These are phyloP conservation scores for Raphanus raphanistrum DNA, from an alignment of 345 rosid species.

Conservation along the genomic window DNA sequence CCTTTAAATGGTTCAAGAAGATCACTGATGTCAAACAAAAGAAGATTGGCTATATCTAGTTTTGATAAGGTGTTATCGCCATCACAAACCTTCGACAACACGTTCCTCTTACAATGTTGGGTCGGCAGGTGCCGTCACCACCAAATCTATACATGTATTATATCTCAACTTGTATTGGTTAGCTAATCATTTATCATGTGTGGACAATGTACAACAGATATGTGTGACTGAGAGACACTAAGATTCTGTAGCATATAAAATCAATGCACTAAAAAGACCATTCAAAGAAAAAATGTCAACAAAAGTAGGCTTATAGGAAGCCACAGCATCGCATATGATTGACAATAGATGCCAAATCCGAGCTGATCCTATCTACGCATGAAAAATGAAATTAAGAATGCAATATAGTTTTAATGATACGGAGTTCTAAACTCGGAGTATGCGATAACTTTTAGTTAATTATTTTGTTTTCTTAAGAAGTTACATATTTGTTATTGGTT, in stretches of 20 bases:
- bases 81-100: not conserved
- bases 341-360: not conserved
- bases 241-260: slow-evolving; percentile 19
- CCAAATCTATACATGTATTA: not conserved
- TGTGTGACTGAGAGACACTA: not conserved
- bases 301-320: slow-evolving; percentile 13
- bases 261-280: slow-evolving; percentile 13
- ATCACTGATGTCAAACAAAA: not conserved
- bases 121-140: not conserved
- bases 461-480: not conserved
- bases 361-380: slow-evolving; percentile 1
- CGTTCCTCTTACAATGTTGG: not conserved
- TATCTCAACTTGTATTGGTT: not conserved
- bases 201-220: slow-evolving; percentile 7
- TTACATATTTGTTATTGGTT: not conserved
- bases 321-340: slow-evolving; percentile 9
- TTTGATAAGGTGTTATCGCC: not conserved
- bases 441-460: not conserved
- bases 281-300: slow-evolving; percentile 15
- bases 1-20: not conserved
- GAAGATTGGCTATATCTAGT: not conserved
- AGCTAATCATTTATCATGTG: slow-evolving; percentile 9
- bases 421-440: not conserved
- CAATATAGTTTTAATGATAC: not conserved
- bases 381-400: not conserved